phyloP scores from a whole-genome alignment of 306 rosid genomes.

The Psophocarpus tetragonolobus region DNA sequence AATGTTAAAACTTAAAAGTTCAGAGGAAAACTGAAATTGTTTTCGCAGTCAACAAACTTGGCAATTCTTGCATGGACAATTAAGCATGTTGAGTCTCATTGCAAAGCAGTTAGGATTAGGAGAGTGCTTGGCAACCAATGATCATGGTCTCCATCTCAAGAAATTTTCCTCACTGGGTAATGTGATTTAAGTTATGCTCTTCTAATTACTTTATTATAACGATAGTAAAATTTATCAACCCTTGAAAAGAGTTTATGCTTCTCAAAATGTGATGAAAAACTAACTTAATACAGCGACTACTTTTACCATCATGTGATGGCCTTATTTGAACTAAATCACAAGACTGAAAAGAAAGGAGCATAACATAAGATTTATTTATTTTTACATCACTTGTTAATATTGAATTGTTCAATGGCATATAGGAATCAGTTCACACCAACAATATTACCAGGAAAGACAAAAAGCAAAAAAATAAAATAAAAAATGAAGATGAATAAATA shows the following conservation, averaged over 20 bases:
- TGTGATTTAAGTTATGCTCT: not conserved
- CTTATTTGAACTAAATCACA: not conserved
- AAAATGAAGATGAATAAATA: not conserved
- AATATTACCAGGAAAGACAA: slow-evolving; percentile 8
- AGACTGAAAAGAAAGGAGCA: not conserved
- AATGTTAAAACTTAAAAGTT: too few relatives aligned
- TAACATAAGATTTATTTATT: not conserved
- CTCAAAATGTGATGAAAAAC: not conserved
- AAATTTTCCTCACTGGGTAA: too few relatives aligned
- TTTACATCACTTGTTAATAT: not conserved
- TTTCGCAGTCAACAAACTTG: not conserved
- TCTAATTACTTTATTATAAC: not conserved
- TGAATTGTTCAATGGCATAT: not conserved
- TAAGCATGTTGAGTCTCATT: not conserved
- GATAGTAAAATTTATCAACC: not conserved
- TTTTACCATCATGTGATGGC: not conserved
- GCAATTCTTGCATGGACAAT: too few relatives aligned
- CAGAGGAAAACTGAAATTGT: too few relatives aligned
- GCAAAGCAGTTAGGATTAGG: too few relatives aligned
- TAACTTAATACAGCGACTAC: not conserved
- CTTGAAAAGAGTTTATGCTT: not conserved
- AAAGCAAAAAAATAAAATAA: not conserved
- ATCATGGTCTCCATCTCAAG: too few relatives aligned
- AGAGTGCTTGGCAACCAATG: not conserved
- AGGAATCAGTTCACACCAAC: not conserved